Base-by-base conservation (phyloP, 805 yeast genomes). In the Wickerhamiella domercqiae region DNA sequence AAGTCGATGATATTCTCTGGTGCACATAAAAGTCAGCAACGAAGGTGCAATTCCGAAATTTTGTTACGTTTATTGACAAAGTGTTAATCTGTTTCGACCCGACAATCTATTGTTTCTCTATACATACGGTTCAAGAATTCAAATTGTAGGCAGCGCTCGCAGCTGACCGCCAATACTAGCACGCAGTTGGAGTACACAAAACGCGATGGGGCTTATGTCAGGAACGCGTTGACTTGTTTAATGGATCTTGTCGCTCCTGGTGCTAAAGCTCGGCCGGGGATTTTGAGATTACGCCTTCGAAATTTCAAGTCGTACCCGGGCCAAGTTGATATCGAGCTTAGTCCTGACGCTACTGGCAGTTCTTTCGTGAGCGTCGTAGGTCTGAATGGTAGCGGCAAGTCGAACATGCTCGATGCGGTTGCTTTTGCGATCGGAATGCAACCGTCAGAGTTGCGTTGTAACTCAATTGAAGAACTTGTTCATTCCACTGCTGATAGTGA, bases 311-410 rank as follows among this genome's bases (percentile, higher is more conserved):
- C 96, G 1, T 90, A 90, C 53, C 66, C 70, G 38, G 96, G 94
- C 0, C 67, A 70, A 0, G 68, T 82, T 14, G 66, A 67, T 4
- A 71, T 87, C 17, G 93, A 90, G 2, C 79, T 90, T 57, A 95
- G 95, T 0, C 49, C 45, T 21, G 21, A 16, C n/a, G 33, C 20
- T 13, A 67, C 75, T 9, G 37, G 30, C 5, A 71, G 86, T 0
- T 66, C 69, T 42, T 90, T 90, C 62, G 82, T 94, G 1, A 77
- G 93, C 32, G 81, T 90, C 44, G 80, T 90, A 40, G 98, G 98
- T 1, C 97, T 97, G n/a, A 90, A 90, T 65, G 98, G 98, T 24
- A 79, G 96, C 1, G 98, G 98, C 5, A 90, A 90, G 60, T 80
- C 94, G 30, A 90, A 90, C 53, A 79, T 90, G 74, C 86, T 90